Conservation (phyloP, 208 protist species). For the Leishmania martiniquensis region DNA sequence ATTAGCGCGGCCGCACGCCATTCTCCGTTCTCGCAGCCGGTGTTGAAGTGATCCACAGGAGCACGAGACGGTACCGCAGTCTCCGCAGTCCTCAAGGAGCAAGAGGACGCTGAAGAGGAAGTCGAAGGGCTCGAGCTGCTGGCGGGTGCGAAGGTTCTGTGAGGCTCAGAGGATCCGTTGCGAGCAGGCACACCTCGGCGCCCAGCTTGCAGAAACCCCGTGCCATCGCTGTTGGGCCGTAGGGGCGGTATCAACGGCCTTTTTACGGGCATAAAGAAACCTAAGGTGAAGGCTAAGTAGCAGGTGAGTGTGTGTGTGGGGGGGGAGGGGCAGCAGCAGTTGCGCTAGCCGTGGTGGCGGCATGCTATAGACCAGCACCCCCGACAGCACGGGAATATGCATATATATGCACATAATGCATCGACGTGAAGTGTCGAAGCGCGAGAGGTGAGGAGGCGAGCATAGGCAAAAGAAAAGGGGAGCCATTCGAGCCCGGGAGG, state of each 20-base stretch:
- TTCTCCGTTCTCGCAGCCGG: not conserved
- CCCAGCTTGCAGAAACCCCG: constrained; percentile 28
- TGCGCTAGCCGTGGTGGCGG: too few species aligned
- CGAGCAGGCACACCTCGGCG: constrained; percentile 4
- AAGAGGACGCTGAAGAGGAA: constrained; percentile 7
- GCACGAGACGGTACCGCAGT: not conserved
- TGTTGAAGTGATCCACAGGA: not conserved
- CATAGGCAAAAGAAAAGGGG: not conserved
- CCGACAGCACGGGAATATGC: too few species aligned
- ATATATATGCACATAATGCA: too few species aligned
- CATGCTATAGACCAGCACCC: too few species aligned
- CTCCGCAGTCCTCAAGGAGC: not conserved
- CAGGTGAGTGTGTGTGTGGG: too few species aligned
- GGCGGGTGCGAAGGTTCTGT: not conserved
- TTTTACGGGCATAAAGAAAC: constrained; percentile 29
- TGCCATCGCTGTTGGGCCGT: constrained; percentile 44
- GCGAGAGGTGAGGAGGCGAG: not conserved
- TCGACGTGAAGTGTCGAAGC: too few species aligned
- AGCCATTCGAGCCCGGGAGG: not conserved
- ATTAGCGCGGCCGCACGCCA: not conserved
- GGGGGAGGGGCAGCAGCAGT: too few species aligned
- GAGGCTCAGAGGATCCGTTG: constrained; percentile 11
- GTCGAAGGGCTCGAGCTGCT: not conserved
- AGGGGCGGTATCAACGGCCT: constrained; percentile 35
- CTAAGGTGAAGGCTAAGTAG: too few species aligned